Evolutionary conservation across 1,284 basidiomycete genomes (phyloP), one percentile per base, ranked within the genome.

Genomic region (Moesziomyces parantarcticus): DNA sequence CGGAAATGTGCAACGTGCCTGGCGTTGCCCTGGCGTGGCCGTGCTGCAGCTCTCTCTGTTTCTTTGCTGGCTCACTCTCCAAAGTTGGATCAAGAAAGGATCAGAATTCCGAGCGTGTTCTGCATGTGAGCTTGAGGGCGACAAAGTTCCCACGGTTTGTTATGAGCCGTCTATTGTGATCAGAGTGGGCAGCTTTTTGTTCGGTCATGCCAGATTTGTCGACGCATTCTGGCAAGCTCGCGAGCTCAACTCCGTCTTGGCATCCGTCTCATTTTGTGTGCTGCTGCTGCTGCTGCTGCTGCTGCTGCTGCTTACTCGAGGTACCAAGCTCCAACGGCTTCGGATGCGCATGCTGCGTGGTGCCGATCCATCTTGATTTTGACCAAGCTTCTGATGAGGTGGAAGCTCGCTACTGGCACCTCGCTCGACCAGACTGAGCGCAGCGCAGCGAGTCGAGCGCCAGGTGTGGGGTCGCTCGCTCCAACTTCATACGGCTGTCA

Each of bases 91-190:
- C 29, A 3, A 9, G 13, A 32, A 13, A 11, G 29, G 29, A 32
- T 41, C 39, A 26, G 10, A 29, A 34, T 18, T 18, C 14, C 26
- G 36, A 26, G 39, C 13, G 39, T 42, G 36, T 22, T 34, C 10
- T 49, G 40, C 26, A 47, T 20, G 29, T 49, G 25, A 51, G 49
- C 22, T 42, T 50, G 34, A 36, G 18, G 53, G 21, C 39, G 46
- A 25, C 55, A 58, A 40, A 49, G 6, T 59, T 59, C 58, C 45
- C 58, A 59, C 58, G 58, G 43, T 59, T 43, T 40, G 23, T 34
- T 40, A 34, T 16, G 47, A 50, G 47, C 40, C 16, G 41, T 22
- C 39, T 22, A 48, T 55, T 55, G 39, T 34, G 39, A 43, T 47
- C 47, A 20, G 40, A 10, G 25, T 43, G 41, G n/a, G 50, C 26